phyloP scores from a whole-genome alignment of 768 basidiomycete genomes.

The Psilocybe tampanensis region DNA sequence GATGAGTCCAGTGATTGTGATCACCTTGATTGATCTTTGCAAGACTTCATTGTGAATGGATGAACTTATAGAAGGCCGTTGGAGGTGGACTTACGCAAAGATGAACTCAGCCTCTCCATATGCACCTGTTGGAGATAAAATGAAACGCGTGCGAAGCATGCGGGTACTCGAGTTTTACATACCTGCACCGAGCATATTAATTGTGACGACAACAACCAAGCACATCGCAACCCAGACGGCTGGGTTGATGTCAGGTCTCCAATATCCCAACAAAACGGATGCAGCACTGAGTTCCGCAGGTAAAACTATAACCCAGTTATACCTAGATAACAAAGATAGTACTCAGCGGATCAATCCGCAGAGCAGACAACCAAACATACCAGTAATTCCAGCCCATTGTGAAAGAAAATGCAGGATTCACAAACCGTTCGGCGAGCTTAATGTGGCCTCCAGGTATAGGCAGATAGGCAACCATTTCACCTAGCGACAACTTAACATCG shows the following conservation, averaged over 20 bases:
- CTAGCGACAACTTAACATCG: slow-evolving; percentile 57
- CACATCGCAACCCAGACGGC: slow-evolving; percentile 83
- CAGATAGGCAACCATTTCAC: slow-evolving; percentile 78
- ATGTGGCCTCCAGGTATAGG: slow-evolving; percentile 84
- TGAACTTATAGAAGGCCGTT: background rate
- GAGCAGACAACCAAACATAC: slow-evolving; percentile 18
- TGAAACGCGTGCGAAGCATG: background rate
- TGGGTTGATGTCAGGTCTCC: slow-evolving; percentile 58
- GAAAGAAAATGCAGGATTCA: slow-evolving; percentile 72
- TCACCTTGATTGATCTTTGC: slow-evolving; percentile 79
- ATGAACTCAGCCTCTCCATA: slow-evolving; percentile 88
- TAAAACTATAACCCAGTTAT: slow-evolving; percentile 66
- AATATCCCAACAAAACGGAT: slow-evolving; percentile 76
- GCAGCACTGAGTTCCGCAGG: slow-evolving; percentile 78
- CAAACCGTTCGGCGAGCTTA: slow-evolving; percentile 79
- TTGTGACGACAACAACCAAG: slow-evolving; percentile 71
- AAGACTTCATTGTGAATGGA: background rate
- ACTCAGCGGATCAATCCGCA: slow-evolving; percentile 2
- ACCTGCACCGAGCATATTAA: slow-evolving; percentile 77
- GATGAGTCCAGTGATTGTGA: slow-evolving; percentile 76
- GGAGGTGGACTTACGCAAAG: slow-evolving; percentile 61
- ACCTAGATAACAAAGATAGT: slow-evolving; percentile 29
- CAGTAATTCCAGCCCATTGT: slow-evolving; percentile 58
- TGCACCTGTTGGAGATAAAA: slow-evolving; percentile 43
- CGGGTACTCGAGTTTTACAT: slow-evolving; percentile 4